Evolutionary conservation across 1,139 yeast species (phyloP).

Genomic region (Kodamaea sp.): DNA sequence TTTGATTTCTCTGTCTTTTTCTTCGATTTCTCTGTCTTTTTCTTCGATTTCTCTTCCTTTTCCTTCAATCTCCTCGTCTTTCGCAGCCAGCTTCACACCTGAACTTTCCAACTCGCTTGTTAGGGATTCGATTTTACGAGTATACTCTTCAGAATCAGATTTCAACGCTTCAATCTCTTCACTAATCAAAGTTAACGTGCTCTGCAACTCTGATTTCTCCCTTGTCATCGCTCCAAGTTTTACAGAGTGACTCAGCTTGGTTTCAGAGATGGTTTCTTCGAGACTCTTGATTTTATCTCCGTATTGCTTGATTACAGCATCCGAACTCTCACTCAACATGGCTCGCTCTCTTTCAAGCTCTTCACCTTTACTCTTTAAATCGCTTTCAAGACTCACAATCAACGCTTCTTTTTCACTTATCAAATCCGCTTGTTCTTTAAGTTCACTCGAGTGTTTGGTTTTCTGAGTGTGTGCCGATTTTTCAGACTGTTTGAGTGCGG

Average conservation of each 20-base stretch:
- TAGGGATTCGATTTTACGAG: constrained; percentile 1
- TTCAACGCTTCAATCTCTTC: constrained; percentile 8
- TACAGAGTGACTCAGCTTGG: constrained; percentile 12
- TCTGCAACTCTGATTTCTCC: constrained; percentile 11
- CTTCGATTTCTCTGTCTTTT: neutral
- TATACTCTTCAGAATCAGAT: constrained; percentile 7
- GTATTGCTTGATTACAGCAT: constrained; percentile 45
- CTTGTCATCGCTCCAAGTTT: constrained; percentile 6
- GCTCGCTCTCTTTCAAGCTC: constrained; percentile 52
- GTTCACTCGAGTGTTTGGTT: constrained; percentile 7
- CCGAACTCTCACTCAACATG: constrained; percentile 47
- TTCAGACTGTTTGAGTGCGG: constrained; percentile 2
- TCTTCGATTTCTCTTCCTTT: neutral
- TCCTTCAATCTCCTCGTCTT: neutral
- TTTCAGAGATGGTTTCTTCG: constrained; percentile 16
- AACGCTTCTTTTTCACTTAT: constrained; percentile 10
- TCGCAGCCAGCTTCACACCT: neutral
- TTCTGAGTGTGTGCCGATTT: constrained; percentile 7
- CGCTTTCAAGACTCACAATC: constrained; percentile 13
- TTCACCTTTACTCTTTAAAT: constrained; percentile 28
- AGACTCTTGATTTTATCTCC: constrained; percentile 39
- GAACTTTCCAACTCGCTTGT: neutral
- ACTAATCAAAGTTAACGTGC: constrained; percentile 2
- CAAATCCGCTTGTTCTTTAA: constrained; percentile 5
- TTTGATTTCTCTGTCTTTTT: constrained; percentile 1